These are phyloP conservation scores for Vicia sativa DNA, from an alignment of 306 rosid species.

Conservation along the genomic window DNA sequence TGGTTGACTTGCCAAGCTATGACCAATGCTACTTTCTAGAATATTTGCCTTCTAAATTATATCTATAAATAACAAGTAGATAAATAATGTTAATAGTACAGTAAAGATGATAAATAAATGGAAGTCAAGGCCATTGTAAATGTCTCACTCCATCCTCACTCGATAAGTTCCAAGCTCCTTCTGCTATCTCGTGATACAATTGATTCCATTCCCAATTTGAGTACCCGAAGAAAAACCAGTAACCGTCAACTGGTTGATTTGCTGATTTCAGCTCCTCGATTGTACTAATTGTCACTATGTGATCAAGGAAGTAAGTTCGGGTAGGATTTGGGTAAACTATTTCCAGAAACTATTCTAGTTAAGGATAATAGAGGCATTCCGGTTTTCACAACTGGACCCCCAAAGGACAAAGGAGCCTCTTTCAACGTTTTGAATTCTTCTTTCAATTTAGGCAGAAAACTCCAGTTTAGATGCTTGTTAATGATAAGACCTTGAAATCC, in stretches of 20 bases:
- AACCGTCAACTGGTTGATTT: conserved; percentile 49
- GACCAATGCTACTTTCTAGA: not conserved
- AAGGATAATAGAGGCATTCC: conserved; percentile 70
- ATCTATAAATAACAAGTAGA: conserved; percentile 25
- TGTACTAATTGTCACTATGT: conserved; percentile 46
- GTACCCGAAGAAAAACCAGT: conserved; percentile 90
- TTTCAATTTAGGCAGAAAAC: conserved; percentile 55
- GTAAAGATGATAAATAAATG: conserved; percentile 5
- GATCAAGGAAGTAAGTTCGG: conserved; percentile 73
- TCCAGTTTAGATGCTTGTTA: conserved; percentile 76
- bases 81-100: conserved; percentile 27
- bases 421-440: conserved; percentile 51
- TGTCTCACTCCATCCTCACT: conserved; percentile 52
- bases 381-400: conserved; percentile 68
- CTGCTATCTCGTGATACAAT: conserved; percentile 68
- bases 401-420: conserved; percentile 68
- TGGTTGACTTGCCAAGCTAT: conserved; percentile 3
- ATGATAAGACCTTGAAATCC: conserved; percentile 88
- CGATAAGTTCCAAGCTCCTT: conserved; percentile 73
- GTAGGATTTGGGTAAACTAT: conserved; percentile 61
- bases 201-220: conserved; percentile 92
- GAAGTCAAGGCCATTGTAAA: conserved; percentile 68
- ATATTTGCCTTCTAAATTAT: conserved; percentile 22
- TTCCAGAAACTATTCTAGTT: conserved; percentile 45
- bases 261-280: conserved; percentile 57